A percentile compares a stretch with the other conserved stretches of the same genome.
These are phyloP conservation scores for Phanerochaete sordida DNA, from an alignment of 768 basidiomycete species.

Conservation along the genomic window DNA sequence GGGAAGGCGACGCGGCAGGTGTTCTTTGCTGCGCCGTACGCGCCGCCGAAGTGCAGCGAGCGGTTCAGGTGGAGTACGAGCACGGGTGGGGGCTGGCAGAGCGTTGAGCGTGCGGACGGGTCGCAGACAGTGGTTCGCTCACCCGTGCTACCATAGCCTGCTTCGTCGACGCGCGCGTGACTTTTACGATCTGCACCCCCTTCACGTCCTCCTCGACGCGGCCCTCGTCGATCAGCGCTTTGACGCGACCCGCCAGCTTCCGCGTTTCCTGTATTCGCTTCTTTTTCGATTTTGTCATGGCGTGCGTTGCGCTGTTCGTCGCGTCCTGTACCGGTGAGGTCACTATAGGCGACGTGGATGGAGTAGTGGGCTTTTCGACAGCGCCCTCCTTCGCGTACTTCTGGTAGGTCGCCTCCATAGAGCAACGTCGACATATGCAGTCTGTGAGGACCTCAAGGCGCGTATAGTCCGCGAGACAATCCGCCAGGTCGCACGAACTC, in stretches of 20 bases:
- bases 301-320: constrained; percentile 38
- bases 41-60: constrained; percentile 71
- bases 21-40: constrained; percentile 74
- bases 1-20: constrained; percentile 77
- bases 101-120: background rate
- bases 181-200: constrained; percentile 77
- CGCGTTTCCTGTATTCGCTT: constrained; percentile 70
- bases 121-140: constrained; percentile 24
- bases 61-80: constrained; percentile 90
- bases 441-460: constrained; percentile 85
- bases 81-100: constrained; percentile 71
- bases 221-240: constrained; percentile 63
- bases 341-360: background rate
- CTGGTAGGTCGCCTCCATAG: constrained; percentile 71
- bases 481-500: constrained; percentile 63
- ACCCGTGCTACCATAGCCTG: constrained; percentile 92
- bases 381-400: constrained; percentile 58
- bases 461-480: constrained; percentile 87
- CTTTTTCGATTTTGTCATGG: constrained; percentile 76
- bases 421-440: constrained; percentile 91
- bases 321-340: constrained; percentile 11
- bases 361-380: constrained; percentile 38
- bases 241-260: constrained; percentile 58
- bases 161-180: constrained; percentile 76
- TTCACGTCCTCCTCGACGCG: constrained; percentile 85